These are phyloP conservation scores for Dothistroma septosporum DNA, from an alignment of 2,329 filamentous ascomycete genomes.

Conservation along the genomic window DNA sequence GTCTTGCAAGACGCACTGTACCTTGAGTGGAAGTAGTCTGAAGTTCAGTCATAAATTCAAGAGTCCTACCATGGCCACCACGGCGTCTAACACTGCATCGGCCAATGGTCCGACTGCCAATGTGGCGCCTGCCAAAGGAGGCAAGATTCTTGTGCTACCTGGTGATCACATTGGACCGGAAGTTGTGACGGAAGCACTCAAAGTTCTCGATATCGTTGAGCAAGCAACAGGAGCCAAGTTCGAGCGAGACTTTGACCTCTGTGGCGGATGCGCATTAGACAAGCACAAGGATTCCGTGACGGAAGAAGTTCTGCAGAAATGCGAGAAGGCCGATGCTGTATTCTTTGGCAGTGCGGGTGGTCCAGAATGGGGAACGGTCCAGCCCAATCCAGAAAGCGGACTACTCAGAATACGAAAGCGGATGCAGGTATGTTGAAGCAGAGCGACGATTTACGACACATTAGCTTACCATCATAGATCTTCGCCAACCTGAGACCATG, in stretches of 20 bases:
- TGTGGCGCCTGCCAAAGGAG: constrained; percentile 12
- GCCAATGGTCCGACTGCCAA: constrained; percentile 5
- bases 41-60: not conserved
- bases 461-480: constrained; percentile 19
- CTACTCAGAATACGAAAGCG: constrained; percentile 39
- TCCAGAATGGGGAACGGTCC: constrained; percentile 43
- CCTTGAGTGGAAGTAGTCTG: not conserved
- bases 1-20: not conserved
- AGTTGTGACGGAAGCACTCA: constrained; percentile 46
- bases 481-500: constrained; percentile 53
- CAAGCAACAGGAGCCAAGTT: constrained; percentile 25
- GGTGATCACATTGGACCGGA: constrained; percentile 47
- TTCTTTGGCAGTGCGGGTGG: constrained; percentile 50
- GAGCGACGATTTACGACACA: not conserved
- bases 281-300: constrained; percentile 45
- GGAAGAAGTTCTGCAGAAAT: constrained; percentile 42
- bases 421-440: constrained; percentile 36
- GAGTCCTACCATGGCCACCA: not conserved
- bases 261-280: constrained; percentile 42
- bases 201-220: constrained; percentile 44
- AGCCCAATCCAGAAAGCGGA: constrained; percentile 46
- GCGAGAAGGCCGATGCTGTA: constrained; percentile 42
- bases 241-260: constrained; percentile 34
- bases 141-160: constrained; percentile 10
- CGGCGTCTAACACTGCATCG: not conserved